phyloP scores from a whole-genome alignment of 1,284 basidiomycete species.

The Grifola frondosa region DNA sequence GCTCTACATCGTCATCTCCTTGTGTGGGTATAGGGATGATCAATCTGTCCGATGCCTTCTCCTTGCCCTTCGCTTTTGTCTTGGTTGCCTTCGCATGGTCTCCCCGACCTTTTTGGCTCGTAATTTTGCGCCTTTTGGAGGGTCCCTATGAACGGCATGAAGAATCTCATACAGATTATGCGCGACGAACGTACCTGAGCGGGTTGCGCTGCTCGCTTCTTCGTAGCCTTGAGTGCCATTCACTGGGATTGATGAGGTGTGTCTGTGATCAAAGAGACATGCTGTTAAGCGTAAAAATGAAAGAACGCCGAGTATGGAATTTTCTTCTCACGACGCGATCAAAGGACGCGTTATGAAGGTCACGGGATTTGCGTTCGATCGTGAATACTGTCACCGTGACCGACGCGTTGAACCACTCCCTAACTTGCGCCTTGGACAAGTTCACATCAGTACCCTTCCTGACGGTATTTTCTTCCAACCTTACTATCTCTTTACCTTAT shows the following conservation, averaged over 20 bases:
- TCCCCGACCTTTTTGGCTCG: conserved; percentile 15
- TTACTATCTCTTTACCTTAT: too few relatives aligned
- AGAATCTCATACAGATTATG: background rate
- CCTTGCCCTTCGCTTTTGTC: conserved; percentile 51
- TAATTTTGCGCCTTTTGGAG: conserved; percentile 39
- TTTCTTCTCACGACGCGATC: conserved; percentile 17
- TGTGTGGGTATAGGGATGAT: conserved; percentile 61
- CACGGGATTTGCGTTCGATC: too few relatives aligned
- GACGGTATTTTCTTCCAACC: too few relatives aligned
- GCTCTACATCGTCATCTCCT: conserved; percentile 43
- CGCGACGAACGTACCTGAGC: conserved; percentile 14
- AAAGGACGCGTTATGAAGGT: conserved; percentile 2
- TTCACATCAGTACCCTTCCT: too few relatives aligned
- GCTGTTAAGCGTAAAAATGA: conserved; percentile 17
- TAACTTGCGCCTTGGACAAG: too few relatives aligned
- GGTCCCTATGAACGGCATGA: conserved; percentile 25
- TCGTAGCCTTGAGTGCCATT: conserved; percentile 22
- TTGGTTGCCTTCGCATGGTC: conserved; percentile 19
- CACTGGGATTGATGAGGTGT: background rate
- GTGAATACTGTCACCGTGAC: too few relatives aligned
- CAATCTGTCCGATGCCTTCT: conserved; percentile 55
- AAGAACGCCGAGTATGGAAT: background rate
- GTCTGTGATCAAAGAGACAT: conserved; percentile 1
- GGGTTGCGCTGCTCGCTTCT: conserved; percentile 24
- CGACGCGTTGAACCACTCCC: background rate